Conservation (phyloP, 176 grass and related monocot genomes). For the Musa troglodytarum region DNA sequence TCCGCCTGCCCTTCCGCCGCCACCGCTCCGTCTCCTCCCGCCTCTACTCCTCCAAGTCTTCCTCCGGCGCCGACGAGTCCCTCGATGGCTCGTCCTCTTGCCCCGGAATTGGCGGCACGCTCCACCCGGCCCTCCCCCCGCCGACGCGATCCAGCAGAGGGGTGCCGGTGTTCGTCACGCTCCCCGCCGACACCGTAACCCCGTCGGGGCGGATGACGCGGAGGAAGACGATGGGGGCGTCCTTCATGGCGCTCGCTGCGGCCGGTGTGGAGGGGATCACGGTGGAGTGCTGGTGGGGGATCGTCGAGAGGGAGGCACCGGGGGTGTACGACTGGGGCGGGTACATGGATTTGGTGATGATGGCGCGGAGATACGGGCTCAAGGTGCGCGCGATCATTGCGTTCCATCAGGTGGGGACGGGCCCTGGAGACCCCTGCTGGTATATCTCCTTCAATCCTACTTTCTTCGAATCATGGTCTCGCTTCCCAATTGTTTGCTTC, state of each 20-base stretch:
- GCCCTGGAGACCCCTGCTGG: slow-evolving; percentile 38
- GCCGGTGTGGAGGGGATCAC: slow-evolving; percentile 50
- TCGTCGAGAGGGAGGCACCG: slow-evolving; percentile 48
- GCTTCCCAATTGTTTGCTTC: neutral
- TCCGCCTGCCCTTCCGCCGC: slow-evolving; percentile 9
- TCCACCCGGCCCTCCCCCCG: slow-evolving; percentile 33
- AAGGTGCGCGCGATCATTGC: slow-evolving; percentile 64
- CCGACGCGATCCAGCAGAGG: slow-evolving; percentile 21
- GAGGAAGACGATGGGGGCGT: slow-evolving; percentile 50
- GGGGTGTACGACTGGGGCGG: slow-evolving; percentile 58
- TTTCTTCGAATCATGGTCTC: neutral
- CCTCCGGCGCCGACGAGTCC: neutral
- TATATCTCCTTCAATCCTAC: slow-evolving; percentile 11
- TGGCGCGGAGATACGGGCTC: slow-evolving; percentile 47
- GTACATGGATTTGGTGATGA: slow-evolving; percentile 48
- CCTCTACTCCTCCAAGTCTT: slow-evolving; percentile 18
- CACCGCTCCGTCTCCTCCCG: slow-evolving; percentile 16
- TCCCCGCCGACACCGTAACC: slow-evolving; percentile 48
- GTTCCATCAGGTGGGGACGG: slow-evolving; percentile 55
- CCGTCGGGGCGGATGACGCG: slow-evolving; percentile 37
- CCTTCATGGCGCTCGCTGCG: slow-evolving; percentile 46
- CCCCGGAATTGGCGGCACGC: slow-evolving; percentile 32
- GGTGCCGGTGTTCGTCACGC: slow-evolving; percentile 51
- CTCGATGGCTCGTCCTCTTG: neutral
- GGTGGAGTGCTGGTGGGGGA: slow-evolving; percentile 66